Base-by-base conservation (phyloP, 2,329 filamentous ascomycete genomes). In the Paraphoma chrysanthemicola region DNA sequence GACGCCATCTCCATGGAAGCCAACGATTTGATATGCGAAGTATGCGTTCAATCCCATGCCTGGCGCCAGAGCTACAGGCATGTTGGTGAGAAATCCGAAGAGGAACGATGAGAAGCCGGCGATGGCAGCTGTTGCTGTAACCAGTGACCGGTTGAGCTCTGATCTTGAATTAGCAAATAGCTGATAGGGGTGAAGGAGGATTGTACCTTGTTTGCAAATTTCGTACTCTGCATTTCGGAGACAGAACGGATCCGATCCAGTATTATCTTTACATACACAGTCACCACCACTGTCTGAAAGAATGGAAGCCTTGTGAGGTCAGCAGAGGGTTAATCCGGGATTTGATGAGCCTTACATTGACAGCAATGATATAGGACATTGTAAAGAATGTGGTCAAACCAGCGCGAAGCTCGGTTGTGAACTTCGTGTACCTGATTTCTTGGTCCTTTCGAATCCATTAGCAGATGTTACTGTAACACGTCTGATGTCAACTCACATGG, bases 51-150 rank as follows among this genome's bases (percentile, higher is more conserved):
- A 76, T 7, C 77, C 77, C 76, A 78, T 78, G 29, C 76, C 76
- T 38, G 75, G 76, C 44, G 68, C 76, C 38, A 77, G 67, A 33
- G 70, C 74, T 33, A 78, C 75, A 29, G 79, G 81, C 79, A 94
- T 82, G 64, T 96, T 96, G 53, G 92, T 89, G 57, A 93, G 84
- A 3, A 94, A 78, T 12, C 92, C 92, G 86, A 96, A 93, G 71
- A 84, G 86, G 75, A 95, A 92, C 11, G 88, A 90, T 3, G 89
- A 85, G 36, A 96, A 80, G 29, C 90, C 90, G 12, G 91, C 84
- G 64, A 95, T 92, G 42, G 91, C 92, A 29, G 92, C 91, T 9
- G 92, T 96, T 8, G 89, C 91, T 4, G 92, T 96, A 54, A 96
- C 88, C 30, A 93, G 79, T 67, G 96, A 92, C 30, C 91, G 88